Conservation (phyloP, 2,329 filamentous ascomycete species). For the Pseudocercospora crystallina region DNA sequence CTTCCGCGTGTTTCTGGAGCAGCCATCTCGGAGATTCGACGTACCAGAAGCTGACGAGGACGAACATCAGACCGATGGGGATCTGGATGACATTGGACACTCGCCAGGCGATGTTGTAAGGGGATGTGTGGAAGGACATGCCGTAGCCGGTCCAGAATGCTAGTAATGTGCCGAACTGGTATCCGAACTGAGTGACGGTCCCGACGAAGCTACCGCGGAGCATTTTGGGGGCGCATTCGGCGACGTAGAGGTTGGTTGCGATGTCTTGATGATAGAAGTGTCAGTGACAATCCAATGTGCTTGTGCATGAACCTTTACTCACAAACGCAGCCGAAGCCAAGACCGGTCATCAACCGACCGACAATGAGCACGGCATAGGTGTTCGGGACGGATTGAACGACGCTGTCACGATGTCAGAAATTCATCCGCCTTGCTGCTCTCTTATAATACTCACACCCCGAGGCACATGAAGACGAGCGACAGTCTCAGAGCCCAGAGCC, state of each 20-base stretch:
- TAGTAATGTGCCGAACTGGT: constrained; percentile 46
- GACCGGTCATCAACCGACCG: constrained; percentile 42
- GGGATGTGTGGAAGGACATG: constrained; percentile 43
- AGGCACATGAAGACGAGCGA: constrained; percentile 42
- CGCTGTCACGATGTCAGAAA: constrained; percentile 25
- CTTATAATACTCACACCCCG: constrained; percentile 33
- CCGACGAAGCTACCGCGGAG: constrained; percentile 45
- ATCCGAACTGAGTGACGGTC: constrained; percentile 44
- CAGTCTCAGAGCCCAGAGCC: constrained; percentile 43
- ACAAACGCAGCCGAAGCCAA: constrained; percentile 44
- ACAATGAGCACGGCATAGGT: constrained; percentile 43
- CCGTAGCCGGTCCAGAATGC: constrained; percentile 48
- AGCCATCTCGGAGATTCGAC: constrained; percentile 38
- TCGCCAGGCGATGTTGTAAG: constrained; percentile 46
- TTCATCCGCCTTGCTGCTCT: neutral
- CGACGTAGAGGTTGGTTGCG: constrained; percentile 44
- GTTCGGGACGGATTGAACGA: constrained; percentile 44
- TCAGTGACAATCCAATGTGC: too few species aligned
- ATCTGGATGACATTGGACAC: constrained; percentile 46
- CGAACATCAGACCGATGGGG: constrained; percentile 41
- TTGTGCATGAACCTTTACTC: too few species aligned
- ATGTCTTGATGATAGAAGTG: constrained; percentile 28
- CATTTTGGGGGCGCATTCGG: constrained; percentile 42
- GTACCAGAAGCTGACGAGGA: constrained; percentile 41
- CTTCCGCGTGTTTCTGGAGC: constrained; percentile 9